Evolutionary conservation across 2,329 filamentous ascomycete genomes (phyloP), one percentile per base, ranked within the genome.

Genomic region (Leptographium galeiforme): DNA sequence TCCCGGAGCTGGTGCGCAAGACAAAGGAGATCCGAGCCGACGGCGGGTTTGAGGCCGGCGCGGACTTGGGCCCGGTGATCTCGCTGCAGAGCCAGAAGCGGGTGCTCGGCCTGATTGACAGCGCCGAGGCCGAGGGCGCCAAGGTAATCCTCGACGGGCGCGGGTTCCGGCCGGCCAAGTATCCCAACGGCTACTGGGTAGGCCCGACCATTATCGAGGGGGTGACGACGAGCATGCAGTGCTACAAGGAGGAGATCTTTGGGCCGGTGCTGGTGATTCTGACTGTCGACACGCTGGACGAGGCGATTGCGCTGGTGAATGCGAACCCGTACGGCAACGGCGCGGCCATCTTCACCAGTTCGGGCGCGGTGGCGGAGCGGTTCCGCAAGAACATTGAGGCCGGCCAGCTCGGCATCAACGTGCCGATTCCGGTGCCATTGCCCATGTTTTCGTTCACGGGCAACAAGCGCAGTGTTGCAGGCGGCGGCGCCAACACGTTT

Each of bases 401-500:
- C 51, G 87, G 87, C 25, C 87, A 93, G 72, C 82, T 91, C 14
- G 87, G 87, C 48, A 86, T 93, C 72, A 93, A 93, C 62, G 86
- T 90, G 14, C 85, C 85, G 30, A 89, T 89, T 62, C 85, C 79
- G 43, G 81, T 84, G 56, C 81, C 82, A 14, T 70, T 85, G 60
- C 81, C 81, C 64, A 83, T 84, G 76, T 85, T 84, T 69, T 82
- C 77, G 55, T 85, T 85, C 66, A 85, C 82, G 33, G 82, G 81
- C 44, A 85, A 85, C 73, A 91, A 98, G 83, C 89, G 86, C 77
- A 89, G 83, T 63, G 77, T 97, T 54, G 93, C 91, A 1, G 91
- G 91, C 53, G 90, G 90, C 52, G 91, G 93, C 57, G 86, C 87
- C 38, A 95, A 81, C 72, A 95, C 89, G 16, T 97, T 98, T 68